phyloP scores from a whole-genome alignment of 2,329 filamentous ascomycete species.

The Didymella arachidicola region DNA sequence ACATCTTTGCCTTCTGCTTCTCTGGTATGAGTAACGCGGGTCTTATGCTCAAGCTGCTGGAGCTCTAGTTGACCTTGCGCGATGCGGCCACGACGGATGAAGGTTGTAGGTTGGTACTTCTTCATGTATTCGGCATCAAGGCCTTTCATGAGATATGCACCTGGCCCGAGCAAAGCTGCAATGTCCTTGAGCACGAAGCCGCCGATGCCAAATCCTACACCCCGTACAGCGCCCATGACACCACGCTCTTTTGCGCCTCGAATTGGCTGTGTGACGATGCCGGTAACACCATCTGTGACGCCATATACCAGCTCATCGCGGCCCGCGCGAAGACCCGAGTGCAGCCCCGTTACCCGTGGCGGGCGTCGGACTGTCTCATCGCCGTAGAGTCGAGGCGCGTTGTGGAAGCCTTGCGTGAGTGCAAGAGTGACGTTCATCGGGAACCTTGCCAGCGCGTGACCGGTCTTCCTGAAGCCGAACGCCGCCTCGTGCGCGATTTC shows the following conservation, averaged over 20 bases:
- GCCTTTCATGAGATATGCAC: constrained; percentile 71
- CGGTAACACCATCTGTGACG: constrained; percentile 70
- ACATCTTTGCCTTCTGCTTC: constrained; percentile 17
- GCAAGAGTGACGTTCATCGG: constrained; percentile 69
- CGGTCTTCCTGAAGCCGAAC: constrained; percentile 61
- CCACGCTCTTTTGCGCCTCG: constrained; percentile 65
- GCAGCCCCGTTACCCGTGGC: constrained; percentile 69
- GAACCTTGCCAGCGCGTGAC: constrained; percentile 61
- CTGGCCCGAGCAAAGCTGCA: constrained; percentile 66
- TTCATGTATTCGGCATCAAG: constrained; percentile 67
- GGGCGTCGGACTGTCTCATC: constrained; percentile 73
- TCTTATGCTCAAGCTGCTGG: constrained; percentile 26
- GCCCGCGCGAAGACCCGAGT: constrained; percentile 67
- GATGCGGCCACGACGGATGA: constrained; percentile 66
- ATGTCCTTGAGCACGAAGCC: constrained; percentile 72
- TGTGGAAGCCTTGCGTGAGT: constrained; percentile 73
- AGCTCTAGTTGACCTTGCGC: constrained; percentile 59
- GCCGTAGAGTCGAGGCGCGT: constrained; percentile 73
- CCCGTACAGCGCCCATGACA: constrained; percentile 60
- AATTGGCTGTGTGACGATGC: constrained; percentile 67
- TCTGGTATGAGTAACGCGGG: constrained; percentile 17
- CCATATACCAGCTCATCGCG: constrained; percentile 69
- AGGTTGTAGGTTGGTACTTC: constrained; percentile 60
- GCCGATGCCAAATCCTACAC: constrained; percentile 68
- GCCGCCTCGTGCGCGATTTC: constrained; percentile 59